Evolutionary conservation across 345 rosid genomes (phyloP).

Genomic region (Ricinus communis): DNA sequence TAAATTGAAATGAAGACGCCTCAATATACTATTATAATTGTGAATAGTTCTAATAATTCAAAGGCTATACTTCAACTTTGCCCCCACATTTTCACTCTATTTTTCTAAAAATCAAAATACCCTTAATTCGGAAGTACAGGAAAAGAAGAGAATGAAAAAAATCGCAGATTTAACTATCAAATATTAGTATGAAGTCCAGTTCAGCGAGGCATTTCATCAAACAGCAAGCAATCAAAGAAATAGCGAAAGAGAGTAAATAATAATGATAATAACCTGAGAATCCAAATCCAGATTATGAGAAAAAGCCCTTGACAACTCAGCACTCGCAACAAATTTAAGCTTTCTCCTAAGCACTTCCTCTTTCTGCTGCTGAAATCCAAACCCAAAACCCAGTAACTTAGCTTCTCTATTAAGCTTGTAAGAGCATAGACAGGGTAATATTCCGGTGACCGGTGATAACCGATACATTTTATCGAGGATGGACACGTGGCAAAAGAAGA

Average conservation of each 20-base stretch:
- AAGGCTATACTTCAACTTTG: too few species aligned
- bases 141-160: too few species aligned
- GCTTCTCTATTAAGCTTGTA: constrained; percentile 26
- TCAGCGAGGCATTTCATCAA: constrained; percentile 24
- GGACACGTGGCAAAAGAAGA: constrained; percentile 47
- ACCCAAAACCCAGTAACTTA: constrained; percentile 29
- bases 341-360: constrained; percentile 39
- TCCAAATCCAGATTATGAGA: constrained; percentile 61
- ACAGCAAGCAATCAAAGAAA: constrained; percentile 2
- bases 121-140: too few species aligned
- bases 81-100: too few species aligned
- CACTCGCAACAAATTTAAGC: constrained; percentile 47
- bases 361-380: constrained; percentile 31
- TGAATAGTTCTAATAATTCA: too few species aligned
- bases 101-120: too few species aligned
- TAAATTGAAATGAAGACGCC: neutral
- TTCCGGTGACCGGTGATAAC: constrained; percentile 50
- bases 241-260: constrained; percentile 1
- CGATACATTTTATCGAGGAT: constrained; percentile 41
- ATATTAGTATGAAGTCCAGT: constrained; percentile 10
- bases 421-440: constrained; percentile 32
- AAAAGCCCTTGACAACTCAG: constrained; percentile 62
- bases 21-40: neutral
- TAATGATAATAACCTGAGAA: constrained; percentile 74
- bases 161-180: too few species aligned